These are phyloP conservation scores for Babesia microti DNA, from an alignment of 169 alveolate genomes.

Conservation along the genomic window DNA sequence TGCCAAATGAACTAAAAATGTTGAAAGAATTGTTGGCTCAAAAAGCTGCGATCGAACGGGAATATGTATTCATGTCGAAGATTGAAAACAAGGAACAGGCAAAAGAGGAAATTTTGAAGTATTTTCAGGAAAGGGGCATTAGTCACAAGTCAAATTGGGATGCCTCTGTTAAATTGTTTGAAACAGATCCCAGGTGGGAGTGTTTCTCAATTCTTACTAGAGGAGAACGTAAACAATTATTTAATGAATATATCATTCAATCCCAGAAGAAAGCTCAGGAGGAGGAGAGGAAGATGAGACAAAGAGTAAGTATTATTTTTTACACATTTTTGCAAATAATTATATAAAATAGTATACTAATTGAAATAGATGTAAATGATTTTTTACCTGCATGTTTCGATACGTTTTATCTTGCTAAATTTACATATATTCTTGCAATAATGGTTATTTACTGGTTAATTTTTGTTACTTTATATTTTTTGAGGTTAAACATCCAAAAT, in stretches of 20 bases:
- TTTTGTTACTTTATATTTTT: too few species aligned
- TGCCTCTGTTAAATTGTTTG: slow-evolving; percentile 43
- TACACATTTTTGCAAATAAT: too few species aligned
- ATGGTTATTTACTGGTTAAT: too few species aligned
- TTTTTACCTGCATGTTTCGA: too few species aligned
- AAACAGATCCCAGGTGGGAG: slow-evolving; percentile 49
- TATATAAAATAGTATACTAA: too few species aligned
- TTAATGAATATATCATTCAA: slow-evolving; percentile 67
- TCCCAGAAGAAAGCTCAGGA: slow-evolving; percentile 58
- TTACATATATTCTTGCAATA: too few species aligned
- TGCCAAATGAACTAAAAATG: slow-evolving; percentile 59
- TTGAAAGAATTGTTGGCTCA: slow-evolving; percentile 24
- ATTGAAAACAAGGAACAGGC: slow-evolving; percentile 51
- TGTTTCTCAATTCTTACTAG: slow-evolving; percentile 52
- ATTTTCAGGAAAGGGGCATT: slow-evolving; percentile 50
- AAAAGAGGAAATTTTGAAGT: slow-evolving; percentile 41
- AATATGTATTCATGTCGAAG: slow-evolving; percentile 35
- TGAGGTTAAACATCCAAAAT: too few species aligned
- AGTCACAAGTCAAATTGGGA: slow-evolving; percentile 63
- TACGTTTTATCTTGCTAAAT: too few species aligned
- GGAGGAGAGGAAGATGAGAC: slow-evolving; percentile 59
- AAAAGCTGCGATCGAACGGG: slow-evolving; percentile 38
- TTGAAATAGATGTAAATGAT: too few species aligned
- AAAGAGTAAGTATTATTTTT: slow-evolving; percentile 35
- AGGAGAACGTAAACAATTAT: slow-evolving; percentile 69